Percentiles rank a stretch among this genome's conserved stretches.
Evolutionary conservation across 2,329 filamentous ascomycete genomes (phyloP).

Genomic region (Alternaria incomplexa): DNA sequence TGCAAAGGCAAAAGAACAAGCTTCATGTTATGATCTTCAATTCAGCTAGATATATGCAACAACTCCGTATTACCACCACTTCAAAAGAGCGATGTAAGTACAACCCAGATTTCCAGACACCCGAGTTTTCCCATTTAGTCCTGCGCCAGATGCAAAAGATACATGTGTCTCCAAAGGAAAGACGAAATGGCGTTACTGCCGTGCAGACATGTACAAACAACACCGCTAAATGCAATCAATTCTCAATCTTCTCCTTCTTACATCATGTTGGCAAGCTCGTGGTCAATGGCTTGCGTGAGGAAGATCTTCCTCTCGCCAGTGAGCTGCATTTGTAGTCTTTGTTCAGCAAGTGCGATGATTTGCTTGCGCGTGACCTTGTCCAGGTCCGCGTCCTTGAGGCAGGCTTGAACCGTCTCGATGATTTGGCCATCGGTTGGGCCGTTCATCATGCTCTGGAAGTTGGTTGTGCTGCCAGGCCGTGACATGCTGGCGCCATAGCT

Average conservation of each 20-base stretch:
- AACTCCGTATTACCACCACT: conserved; percentile 7
- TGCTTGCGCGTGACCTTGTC: conserved; percentile 99
- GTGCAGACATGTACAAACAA: conserved; percentile 19
- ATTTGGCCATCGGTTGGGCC: conserved; percentile 83
- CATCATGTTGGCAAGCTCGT: conserved; percentile 86
- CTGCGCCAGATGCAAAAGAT: conserved; percentile 8
- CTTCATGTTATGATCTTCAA: not conserved
- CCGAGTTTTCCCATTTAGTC: conserved; percentile 8
- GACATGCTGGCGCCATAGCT: conserved; percentile 53
- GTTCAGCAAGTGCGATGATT: conserved; percentile 81
- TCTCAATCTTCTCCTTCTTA: conserved; percentile 51
- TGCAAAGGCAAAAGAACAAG: not conserved
- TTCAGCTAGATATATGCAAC: not conserved
- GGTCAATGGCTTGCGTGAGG: conserved; percentile 91
- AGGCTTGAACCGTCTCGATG: conserved; percentile 80
- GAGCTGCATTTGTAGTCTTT: conserved; percentile 88
- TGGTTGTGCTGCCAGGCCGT: conserved; percentile 61
- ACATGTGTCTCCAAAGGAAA: conserved; percentile 3
- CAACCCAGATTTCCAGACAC: conserved; percentile 3
- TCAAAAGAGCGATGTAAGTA: conserved; percentile 5
- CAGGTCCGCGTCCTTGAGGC: conserved; percentile 86
- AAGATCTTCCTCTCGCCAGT: conserved; percentile 85
- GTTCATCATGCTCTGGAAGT: conserved; percentile 63
- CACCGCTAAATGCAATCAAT: conserved; percentile 28
- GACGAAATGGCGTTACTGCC: conserved; percentile 11